A percentile compares a stretch with the other conserved stretches of the same genome.
phyloP scores from a whole-genome alignment of 2,329 filamentous ascomycete species.

The Cordyceps militaris region DNA sequence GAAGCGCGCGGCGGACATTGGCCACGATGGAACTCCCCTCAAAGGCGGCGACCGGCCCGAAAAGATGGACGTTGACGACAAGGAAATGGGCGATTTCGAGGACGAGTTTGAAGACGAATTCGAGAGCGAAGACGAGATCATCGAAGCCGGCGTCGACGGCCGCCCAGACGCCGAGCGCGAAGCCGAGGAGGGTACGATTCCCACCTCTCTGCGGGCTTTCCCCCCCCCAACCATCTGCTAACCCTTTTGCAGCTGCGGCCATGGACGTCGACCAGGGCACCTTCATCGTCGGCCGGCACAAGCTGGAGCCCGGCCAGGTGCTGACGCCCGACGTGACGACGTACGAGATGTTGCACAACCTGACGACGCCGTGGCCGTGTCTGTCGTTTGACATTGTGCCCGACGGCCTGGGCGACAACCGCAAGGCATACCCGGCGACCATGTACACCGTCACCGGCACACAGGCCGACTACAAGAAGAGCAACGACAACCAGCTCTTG shows the following conservation, averaged over 20 bases:
- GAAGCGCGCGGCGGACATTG: conserved; percentile 50
- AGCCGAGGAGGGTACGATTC: conserved; percentile 62
- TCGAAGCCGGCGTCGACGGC: conserved; percentile 91
- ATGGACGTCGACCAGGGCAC: conserved; percentile 94
- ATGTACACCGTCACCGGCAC: conserved; percentile 94
- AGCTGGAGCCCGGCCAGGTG: conserved; percentile 84
- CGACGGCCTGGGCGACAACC: conserved; percentile 79
- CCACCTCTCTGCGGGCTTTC: neutral
- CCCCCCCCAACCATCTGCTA: conserved; percentile 26
- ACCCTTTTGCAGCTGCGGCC: conserved; percentile 29
- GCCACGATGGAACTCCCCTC: conserved; percentile 41
- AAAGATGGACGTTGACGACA: conserved; percentile 58
- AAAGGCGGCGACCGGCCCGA: conserved; percentile 57
- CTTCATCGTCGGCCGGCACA: conserved; percentile 91
- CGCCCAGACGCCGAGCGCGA: conserved; percentile 87
- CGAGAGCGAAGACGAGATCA: conserved; percentile 81
- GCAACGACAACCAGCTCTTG: conserved; percentile 87
- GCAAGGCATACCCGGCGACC: conserved; percentile 89
- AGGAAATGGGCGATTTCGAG: conserved; percentile 75
- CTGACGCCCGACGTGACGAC: conserved; percentile 87
- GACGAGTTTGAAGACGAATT: conserved; percentile 93
- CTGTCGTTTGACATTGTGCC: conserved; percentile 89
- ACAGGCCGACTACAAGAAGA: conserved; percentile 69
- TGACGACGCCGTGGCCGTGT: conserved; percentile 94
- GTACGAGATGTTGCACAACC: conserved; percentile 94